These are phyloP conservation scores for Lachancea lanzarotensis DNA, from an alignment of 805 yeast genomes.

Conservation along the genomic window DNA sequence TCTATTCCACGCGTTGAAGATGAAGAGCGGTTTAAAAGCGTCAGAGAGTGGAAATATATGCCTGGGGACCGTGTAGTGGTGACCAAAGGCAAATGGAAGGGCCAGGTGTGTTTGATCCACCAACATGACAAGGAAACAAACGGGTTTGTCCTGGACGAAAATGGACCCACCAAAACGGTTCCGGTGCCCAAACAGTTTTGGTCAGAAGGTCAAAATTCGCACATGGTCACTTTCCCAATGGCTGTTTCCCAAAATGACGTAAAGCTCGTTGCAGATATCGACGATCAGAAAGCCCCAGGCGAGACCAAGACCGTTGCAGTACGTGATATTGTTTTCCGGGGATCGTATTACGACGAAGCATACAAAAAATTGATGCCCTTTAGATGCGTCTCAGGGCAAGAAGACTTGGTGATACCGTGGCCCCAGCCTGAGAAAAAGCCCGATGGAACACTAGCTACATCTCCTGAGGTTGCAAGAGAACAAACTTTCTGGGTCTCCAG, in stretches of 20 bases:
- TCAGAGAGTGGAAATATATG: conserved; percentile 52
- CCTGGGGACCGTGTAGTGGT: conserved; percentile 77
- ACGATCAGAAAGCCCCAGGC: conserved; percentile 52
- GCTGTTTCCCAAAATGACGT: conserved; percentile 54
- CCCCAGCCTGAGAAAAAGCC: conserved; percentile 56
- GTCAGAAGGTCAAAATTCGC: conserved; percentile 65
- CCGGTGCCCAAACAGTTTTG: conserved; percentile 69
- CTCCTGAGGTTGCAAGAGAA: conserved; percentile 50
- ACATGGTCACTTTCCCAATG: conserved; percentile 63
- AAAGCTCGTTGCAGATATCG: conserved; percentile 72
- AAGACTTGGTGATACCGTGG: conserved; percentile 77
- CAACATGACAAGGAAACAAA: conserved; percentile 56
- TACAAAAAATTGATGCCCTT: conserved; percentile 69
- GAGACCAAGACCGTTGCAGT: conserved; percentile 67
- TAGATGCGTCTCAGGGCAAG: conserved; percentile 67
- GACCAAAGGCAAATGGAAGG: conserved; percentile 61
- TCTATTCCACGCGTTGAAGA: conserved; percentile 29
- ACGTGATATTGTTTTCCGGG: conserved; percentile 60
- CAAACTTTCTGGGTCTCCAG: conserved; percentile 71
- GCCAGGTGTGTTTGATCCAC: conserved; percentile 64
- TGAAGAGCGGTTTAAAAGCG: conserved; percentile 34
- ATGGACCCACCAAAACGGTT: conserved; percentile 55
- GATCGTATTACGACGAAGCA: conserved; percentile 65
- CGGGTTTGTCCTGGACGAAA: conserved; percentile 56
- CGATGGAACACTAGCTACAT: conserved; percentile 56